Base-by-base conservation (phyloP, 495 filamentous ascomycete genomes). In the Trichocladium antarcticum region DNA sequence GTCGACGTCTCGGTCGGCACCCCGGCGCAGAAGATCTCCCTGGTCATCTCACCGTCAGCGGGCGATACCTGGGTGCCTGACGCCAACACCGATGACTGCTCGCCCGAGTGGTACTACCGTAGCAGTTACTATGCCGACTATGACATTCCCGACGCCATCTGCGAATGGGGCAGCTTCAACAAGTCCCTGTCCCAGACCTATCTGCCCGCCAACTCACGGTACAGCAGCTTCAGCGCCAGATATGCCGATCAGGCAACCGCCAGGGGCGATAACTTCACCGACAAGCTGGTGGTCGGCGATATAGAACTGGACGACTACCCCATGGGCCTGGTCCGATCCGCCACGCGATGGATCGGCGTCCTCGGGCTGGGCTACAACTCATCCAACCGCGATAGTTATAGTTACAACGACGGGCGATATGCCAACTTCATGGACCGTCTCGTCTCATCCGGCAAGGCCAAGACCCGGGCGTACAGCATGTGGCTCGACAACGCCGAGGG, bases 51-150 rank as follows among this genome's bases (percentile, higher is more conserved):
- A 56, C 81, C 82, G 6, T 81, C 81, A 11, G 82, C 78, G 49
- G 82, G 80, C 39, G 82, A 89, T 65, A 66, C 89, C 6, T 93
- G 87, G 87, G 70, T 77, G 15, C 83, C 82, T 54, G 69, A 75
- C 15, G 68, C 71, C 4, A 66, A 68, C 38, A 79, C 77, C 12
- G 48, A 57, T 4, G 54, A 78, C 7, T 87, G 82, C 55, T 51
- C 62, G 11, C 53, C 53, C 5, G 36, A 1, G 1, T 46, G 49
- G 22, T 57, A 61, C 16, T 60, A 55, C 49, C 29, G 49, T 7
- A 39, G 40, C 36, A 43, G 53, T 17, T 39, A 21, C 14, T 57
- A 47, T 49, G 22, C 50, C 11, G 32, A 14, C 6, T 14, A 29
- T 5, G 24, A n/a, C 16, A 17, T 16, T 7, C 32, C 19, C 27